A percentile compares a stretch with the other conserved stretches of the same genome.
Conservation (phyloP, 2,329 filamentous ascomycete genomes). For the Talaromyces sp. region DNA sequence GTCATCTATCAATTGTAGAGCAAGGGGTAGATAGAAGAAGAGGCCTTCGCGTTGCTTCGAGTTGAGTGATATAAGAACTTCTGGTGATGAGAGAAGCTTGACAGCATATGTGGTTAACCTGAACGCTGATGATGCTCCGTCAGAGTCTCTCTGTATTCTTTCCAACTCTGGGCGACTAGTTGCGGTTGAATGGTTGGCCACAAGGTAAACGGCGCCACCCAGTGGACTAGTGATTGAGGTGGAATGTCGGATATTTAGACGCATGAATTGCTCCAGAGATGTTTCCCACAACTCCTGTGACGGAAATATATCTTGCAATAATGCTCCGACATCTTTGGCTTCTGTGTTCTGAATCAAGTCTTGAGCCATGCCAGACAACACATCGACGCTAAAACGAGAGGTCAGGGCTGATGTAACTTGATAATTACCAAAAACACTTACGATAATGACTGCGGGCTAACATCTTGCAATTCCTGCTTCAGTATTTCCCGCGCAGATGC, state of each 20-base stretch:
- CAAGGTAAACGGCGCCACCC: constrained; percentile 65
- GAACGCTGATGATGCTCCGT: constrained; percentile 67
- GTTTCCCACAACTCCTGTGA: constrained; percentile 61
- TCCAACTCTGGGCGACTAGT: constrained; percentile 25
- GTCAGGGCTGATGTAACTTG: constrained; percentile 10
- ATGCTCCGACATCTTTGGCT: constrained; percentile 26
- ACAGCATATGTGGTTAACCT: constrained; percentile 70
- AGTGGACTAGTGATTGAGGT: constrained; percentile 71
- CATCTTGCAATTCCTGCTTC: constrained; percentile 48
- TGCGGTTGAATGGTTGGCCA: constrained; percentile 37
- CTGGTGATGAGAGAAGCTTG: constrained; percentile 51
- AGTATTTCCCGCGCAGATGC: constrained; percentile 52
- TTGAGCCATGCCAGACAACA: constrained; percentile 53
- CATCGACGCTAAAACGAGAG: constrained; percentile 49
- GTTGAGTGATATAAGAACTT: constrained; percentile 32
- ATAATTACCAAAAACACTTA: constrained; percentile 29
- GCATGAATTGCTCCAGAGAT: constrained; percentile 55
- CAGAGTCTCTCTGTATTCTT: constrained; percentile 57
- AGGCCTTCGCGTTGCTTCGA: constrained; percentile 38
- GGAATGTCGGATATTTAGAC: constrained; percentile 47
- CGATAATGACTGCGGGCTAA: constrained; percentile 44
- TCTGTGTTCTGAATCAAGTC: constrained; percentile 43
- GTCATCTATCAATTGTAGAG: constrained; percentile 56
- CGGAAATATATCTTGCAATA: constrained; percentile 56
- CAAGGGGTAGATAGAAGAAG: constrained; percentile 52